Conservation (phyloP, 345 rosid species). For the Arabidopsis arenosa region DNA sequence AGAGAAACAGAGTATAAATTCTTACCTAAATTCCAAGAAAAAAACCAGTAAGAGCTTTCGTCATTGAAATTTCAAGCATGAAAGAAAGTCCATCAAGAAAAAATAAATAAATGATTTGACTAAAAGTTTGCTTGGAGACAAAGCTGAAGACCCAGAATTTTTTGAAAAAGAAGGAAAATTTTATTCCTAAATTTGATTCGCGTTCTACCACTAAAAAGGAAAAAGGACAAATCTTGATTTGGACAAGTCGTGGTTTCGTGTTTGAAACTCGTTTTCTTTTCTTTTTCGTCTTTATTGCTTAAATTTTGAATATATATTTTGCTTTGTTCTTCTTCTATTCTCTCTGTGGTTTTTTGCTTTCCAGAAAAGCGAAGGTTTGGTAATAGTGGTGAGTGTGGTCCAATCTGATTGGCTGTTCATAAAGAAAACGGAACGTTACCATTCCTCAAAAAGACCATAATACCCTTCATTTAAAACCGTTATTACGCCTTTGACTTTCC, state of each 20-base stretch:
- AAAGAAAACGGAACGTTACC: slow-evolving; percentile 35
- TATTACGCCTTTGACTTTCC: slow-evolving; percentile 38
- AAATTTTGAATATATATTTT: slow-evolving; percentile 16
- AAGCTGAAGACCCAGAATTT: slow-evolving; percentile 55
- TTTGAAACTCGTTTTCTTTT: background rate
- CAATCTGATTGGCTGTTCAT: slow-evolving; percentile 24
- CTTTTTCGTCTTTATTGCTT: background rate
- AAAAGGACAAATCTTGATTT: slow-evolving; percentile 24
- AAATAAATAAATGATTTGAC: slow-evolving; percentile 33
- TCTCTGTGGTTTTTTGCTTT: slow-evolving; percentile 36
- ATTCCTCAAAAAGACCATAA: background rate
- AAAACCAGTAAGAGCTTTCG: background rate
- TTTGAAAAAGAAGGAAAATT: background rate
- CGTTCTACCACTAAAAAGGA: slow-evolving; percentile 8
- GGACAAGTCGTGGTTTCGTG: slow-evolving; percentile 39
- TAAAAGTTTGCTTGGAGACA: slow-evolving; percentile 59
- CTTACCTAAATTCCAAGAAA: slow-evolving; percentile 43
- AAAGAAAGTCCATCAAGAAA: background rate
- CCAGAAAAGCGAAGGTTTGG: slow-evolving; percentile 41
- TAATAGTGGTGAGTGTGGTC: slow-evolving; percentile 35
- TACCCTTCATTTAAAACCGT: slow-evolving; percentile 9
- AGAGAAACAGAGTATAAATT: slow-evolving; percentile 12
- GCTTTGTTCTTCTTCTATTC: slow-evolving; percentile 8
- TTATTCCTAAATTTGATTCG: slow-evolving; percentile 28
- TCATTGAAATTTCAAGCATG: slow-evolving; percentile 16